Conservation (phyloP, 768 basidiomycete genomes). For the Hericium rajendrae region DNA sequence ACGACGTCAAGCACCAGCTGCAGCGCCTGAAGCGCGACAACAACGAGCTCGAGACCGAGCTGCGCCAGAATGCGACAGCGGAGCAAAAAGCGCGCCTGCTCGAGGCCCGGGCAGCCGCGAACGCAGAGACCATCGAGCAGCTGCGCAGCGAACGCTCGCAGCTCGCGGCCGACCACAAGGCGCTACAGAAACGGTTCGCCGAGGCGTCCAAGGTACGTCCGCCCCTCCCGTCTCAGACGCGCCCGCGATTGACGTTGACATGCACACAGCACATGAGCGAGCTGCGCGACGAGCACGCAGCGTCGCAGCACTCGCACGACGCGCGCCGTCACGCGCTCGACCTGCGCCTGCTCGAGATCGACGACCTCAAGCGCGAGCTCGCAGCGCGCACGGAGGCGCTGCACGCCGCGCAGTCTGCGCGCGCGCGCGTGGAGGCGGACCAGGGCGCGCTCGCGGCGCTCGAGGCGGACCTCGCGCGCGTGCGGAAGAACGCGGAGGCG, state of each 20-base stretch:
- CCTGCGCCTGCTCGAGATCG: conserved; percentile 59
- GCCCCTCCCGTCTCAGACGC: not conserved
- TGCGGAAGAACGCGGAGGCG: conserved; percentile 65
- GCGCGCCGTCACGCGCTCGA: conserved; percentile 67
- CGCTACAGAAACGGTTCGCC: conserved; percentile 57
- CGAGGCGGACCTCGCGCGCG: conserved; percentile 66
- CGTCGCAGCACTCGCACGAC: conserved; percentile 59
- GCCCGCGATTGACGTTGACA: not conserved
- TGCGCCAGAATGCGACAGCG: conserved; percentile 56
- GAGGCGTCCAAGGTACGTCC: conserved; percentile 56
- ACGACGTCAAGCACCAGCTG: conserved; percentile 61
- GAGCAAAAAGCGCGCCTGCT: conserved; percentile 70
- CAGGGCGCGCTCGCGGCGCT: conserved; percentile 52
- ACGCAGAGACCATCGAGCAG: conserved; percentile 59
- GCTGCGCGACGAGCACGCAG: conserved; percentile 50
- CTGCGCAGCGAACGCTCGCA: conserved; percentile 69
- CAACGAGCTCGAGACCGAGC: conserved; percentile 60
- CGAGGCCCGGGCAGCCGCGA: conserved; percentile 59
- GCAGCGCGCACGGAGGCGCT: conserved; percentile 52
- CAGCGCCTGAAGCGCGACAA: conserved; percentile 66
- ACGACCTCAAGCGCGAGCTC: conserved; percentile 62
- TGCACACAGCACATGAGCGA: conserved; percentile 42
- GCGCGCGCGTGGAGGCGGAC: conserved; percentile 40
- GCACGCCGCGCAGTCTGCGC: conserved; percentile 45
- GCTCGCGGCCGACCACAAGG: conserved; percentile 60